Evolutionary conservation across 1,139 yeast species (phyloP), one percentile per base, ranked within the genome.

Genomic region (Diutina rugosa): DNA sequence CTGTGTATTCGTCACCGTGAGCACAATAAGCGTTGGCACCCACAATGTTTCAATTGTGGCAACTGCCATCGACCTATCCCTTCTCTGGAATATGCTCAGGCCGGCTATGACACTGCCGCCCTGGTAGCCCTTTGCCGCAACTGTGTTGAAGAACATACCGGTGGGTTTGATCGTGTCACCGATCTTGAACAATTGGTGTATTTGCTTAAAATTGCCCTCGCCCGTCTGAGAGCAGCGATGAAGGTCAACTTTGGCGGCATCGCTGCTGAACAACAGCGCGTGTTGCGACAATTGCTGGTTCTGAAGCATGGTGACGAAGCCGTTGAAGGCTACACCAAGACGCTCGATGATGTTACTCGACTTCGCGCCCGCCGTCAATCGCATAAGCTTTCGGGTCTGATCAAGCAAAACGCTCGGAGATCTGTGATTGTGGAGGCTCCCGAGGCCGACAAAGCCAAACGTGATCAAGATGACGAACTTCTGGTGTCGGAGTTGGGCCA

Each of bases 121-220:
- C 18, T n/a, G 21, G 44, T 32, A n/a, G 53, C 29, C 7, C 74
- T 84, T 0, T 66, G 79, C 21, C 87, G 96, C 67, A 74, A 78
- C 45, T 61, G 63, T 47, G 56, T 60, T 7, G 55, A 56, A 53
- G 61, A 62, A 16, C 59, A 59, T 18, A 55, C 57, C 1, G 63
- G 73, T 0, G 90, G 90, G 0, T 90, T 91, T 65, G 78, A 73
- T 54, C 65, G 70, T n/a, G 84, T 90, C 0, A 77, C 89, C 5
- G 85, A 84, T 59, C 76, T 90, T 55, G 69, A 81, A 26, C 98
- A 93, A 68, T 79, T 90, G 65, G 76, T 85, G 30, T 90, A 83
- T 66, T 72, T 93, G 55, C 73, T 91, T 61, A 87, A 88, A 63
- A 90, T 93, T 61, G 98, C 98, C 0, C 74, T 90, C 55, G 81